Base-by-base conservation (phyloP, 78 protist genomes). In the Dictyostelium capitatum region DNA sequence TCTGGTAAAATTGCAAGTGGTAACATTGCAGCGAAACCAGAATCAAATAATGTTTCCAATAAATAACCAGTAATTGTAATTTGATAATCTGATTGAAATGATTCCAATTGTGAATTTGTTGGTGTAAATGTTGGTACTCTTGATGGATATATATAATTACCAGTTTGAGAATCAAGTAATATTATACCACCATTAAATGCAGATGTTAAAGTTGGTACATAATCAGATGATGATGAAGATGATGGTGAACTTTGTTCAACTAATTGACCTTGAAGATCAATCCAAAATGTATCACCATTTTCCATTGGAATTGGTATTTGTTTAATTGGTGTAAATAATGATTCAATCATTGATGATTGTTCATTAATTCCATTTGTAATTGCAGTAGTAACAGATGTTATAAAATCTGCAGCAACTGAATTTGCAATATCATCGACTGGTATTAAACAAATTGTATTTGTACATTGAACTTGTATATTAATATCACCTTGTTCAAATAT, bases 351-450 rank as follows among this genome's bases (percentile, higher is more conserved):
- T 17, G 83, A 30, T 20, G 83, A 25, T 11, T 56, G 32, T 17
- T 41, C 51, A 56, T 79, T 79, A 0, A 79, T 37, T 1, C 19
- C 67, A 19, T 51, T 56, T 7, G 90, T 82, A 17, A 82, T 57
- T 9, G 57, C 80, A 20, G 2, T 53, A 0, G 54, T 51, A 19
- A 53, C 79, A 20, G 53, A 25, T 19, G 90, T n/a, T 14, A 82
- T 70, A 70, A 82, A 82, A 25, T 69, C 12, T 6, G 73, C 19
- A 15, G 90, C 79, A 17, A 82, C 80, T n/a, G n/a, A 30, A 37
- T 46, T 70, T 10, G 79, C 90, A 9, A 82, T 82, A 48, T 82
- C 80, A 23, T 41, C 15, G 3, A 75, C 59, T 51, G 83, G 67
- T 7, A 56, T 79, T 7, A 56, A 25, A 79, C 83, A 79, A 79